A percentile compares a stretch with the other conserved stretches of the same genome.
Conservation (phyloP, 257 asterid species). For the Thymus mandschuricus region DNA sequence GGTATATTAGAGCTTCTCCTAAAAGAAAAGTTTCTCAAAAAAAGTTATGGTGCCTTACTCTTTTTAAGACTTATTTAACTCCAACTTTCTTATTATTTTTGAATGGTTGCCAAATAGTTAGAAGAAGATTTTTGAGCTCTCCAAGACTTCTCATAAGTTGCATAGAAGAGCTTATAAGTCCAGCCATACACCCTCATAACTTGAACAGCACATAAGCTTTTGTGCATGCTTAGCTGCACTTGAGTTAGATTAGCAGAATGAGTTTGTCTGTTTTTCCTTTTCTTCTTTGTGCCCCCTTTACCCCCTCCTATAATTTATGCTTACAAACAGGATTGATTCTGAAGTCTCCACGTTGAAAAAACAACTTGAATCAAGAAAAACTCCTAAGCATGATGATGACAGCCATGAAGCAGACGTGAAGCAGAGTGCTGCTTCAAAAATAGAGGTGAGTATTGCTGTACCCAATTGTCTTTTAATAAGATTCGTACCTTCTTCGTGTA, state of each 20-base stretch:
- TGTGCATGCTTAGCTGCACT: slow-evolving; percentile 4
- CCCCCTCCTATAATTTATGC: slow-evolving; percentile 30
- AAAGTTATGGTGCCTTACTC: too few relatives aligned
- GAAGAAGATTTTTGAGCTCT: not conserved
- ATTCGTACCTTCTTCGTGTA: slow-evolving; percentile 4
- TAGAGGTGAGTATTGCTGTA: slow-evolving; percentile 60
- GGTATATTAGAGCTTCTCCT: too few relatives aligned
- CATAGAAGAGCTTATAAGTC: not conserved
- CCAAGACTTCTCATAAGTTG: not conserved
- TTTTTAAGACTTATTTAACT: too few relatives aligned
- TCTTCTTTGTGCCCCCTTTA: slow-evolving; percentile 12
- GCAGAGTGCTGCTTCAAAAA: slow-evolving; percentile 49
- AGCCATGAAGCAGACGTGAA: slow-evolving; percentile 42
- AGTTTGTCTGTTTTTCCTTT: not conserved
- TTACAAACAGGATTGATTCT: slow-evolving; percentile 72
- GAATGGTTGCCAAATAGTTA: not conserved
- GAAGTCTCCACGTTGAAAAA: slow-evolving; percentile 76
- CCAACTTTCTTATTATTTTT: not conserved
- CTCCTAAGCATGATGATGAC: slow-evolving; percentile 44
- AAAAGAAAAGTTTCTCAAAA: too few relatives aligned
- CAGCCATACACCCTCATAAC: not conserved
- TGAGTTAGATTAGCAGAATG: slow-evolving; percentile 17
- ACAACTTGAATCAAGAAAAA: slow-evolving; percentile 59
- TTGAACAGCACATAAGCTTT: not conserved
- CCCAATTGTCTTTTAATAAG: slow-evolving; percentile 15